phyloP scores from a whole-genome alignment of 352 stramenopile species.

The Phytopythium delawarense region DNA sequence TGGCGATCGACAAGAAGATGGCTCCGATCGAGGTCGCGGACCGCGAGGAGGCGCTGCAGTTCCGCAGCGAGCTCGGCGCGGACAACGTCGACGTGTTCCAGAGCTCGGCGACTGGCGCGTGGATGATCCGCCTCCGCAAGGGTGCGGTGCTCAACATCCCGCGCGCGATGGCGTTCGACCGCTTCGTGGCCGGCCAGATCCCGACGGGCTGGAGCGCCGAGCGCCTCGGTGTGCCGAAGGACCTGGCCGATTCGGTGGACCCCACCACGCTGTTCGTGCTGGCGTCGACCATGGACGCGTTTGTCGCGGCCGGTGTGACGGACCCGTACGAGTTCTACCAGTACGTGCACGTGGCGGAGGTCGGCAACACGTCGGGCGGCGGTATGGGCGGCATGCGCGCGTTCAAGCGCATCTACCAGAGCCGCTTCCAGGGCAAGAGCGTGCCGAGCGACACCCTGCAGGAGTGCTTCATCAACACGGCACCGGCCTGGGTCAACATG shows the following conservation, averaged over 20 bases:
- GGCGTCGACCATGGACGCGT: constrained; percentile 73
- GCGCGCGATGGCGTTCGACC: constrained; percentile 74
- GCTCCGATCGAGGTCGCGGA: constrained; percentile 83
- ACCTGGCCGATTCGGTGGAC: constrained; percentile 77
- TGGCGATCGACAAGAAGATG: constrained; percentile 89
- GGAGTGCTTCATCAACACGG: constrained; percentile 88
- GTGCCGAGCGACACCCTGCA: constrained; percentile 77
- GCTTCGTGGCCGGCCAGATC: constrained; percentile 86
- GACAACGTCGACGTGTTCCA: constrained; percentile 85
- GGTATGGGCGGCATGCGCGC: constrained; percentile 81
- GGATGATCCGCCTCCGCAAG: constrained; percentile 84
- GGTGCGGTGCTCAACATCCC: constrained; percentile 81
- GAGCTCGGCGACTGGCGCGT: constrained; percentile 44
- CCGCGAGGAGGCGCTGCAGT: constrained; percentile 78
- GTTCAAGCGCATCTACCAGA: constrained; percentile 73
- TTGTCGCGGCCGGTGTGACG: constrained; percentile 75
- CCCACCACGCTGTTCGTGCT: constrained; percentile 76
- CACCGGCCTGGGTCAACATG: constrained; percentile 90
- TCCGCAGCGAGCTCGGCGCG: constrained; percentile 71
- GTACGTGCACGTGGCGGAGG: constrained; percentile 86
- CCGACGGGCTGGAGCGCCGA: constrained; percentile 85
- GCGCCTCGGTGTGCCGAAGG: constrained; percentile 70
- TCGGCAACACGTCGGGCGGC: constrained; percentile 83
- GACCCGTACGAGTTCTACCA: constrained; percentile 91
- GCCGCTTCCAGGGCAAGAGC: constrained; percentile 63